A percentile compares a stretch with the other conserved stretches of the same genome.
phyloP scores from a whole-genome alignment of 208 protist genomes.

The Leishmania braziliensis region DNA sequence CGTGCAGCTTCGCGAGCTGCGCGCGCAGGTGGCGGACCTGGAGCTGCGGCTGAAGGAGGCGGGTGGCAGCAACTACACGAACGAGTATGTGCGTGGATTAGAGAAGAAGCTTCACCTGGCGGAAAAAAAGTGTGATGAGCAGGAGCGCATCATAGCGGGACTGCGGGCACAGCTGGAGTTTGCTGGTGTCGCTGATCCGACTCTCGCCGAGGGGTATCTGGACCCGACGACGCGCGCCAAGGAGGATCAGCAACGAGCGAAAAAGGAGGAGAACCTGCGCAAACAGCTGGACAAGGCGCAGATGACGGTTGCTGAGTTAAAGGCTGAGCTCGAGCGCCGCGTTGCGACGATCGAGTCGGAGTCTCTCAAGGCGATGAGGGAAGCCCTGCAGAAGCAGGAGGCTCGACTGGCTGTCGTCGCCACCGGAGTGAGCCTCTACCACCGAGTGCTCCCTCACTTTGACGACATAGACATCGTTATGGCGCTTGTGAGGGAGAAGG shows the following conservation, averaged over 20 bases:
- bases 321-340: slow-evolving; percentile 44
- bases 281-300: slow-evolving; percentile 47
- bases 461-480: slow-evolving; percentile 18
- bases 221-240: slow-evolving; percentile 22
- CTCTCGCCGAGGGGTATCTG: slow-evolving; percentile 27
- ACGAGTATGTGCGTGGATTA: slow-evolving; percentile 67
- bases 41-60: slow-evolving; percentile 62
- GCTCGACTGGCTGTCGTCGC: slow-evolving; percentile 11
- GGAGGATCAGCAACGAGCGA: slow-evolving; percentile 22
- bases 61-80: slow-evolving; percentile 58
- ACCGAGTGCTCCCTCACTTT: slow-evolving; percentile 12
- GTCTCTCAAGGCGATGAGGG: slow-evolving; percentile 35
- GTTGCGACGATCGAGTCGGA: slow-evolving; percentile 25
- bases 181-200: slow-evolving; percentile 49
- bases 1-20: slow-evolving; percentile 54
- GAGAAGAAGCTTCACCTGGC: slow-evolving; percentile 38
- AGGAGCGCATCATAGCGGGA: slow-evolving; percentile 56
- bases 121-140: slow-evolving; percentile 58
- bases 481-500: slow-evolving; percentile 25
- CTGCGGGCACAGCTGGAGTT: slow-evolving; percentile 52
- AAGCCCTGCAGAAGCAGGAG: slow-evolving; percentile 28
- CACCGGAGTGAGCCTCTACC: slow-evolving; percentile 20
- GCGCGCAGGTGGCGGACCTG: slow-evolving; percentile 59
- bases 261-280: slow-evolving; percentile 32
- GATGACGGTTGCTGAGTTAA: slow-evolving; percentile 41